Evolutionary conservation across 2,329 filamentous ascomycete genomes (phyloP), one percentile per base, ranked within the genome.

Genomic region (Xylaria sp.): DNA sequence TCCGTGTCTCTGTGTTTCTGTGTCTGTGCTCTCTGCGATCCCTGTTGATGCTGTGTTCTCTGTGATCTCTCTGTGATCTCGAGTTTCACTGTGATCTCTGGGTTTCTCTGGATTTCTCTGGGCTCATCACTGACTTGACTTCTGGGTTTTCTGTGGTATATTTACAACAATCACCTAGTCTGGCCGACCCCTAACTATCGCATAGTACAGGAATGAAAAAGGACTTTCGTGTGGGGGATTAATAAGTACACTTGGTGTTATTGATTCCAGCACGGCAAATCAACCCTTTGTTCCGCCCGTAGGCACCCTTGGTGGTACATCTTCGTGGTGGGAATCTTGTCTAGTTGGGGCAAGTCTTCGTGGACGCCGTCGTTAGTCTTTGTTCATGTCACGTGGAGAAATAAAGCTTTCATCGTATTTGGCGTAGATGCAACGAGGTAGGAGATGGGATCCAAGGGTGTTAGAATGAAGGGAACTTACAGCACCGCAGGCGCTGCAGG

Each of bases 401-500:
- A 17, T 17, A 40, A 40, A 15, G 9, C 10, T 11, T 6, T 36
- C 28, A 15, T 54, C 51, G 4, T n/a, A 7, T 40, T 6, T 10
- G 31, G 10, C 11, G 6, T 15, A 28, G 28, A 7, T 54, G 2
- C 20, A 9, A 31, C 7, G 33, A 38, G 11, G 28, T 7, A 13
- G 15, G 53, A 36, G n/a, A 20, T 9, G n/a, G 10, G 10, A 20
- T 40, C 6, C 28, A 28, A 48, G 20, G 31, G 0, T 33, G 17
- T 7, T 3, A 10, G 23, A 9, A 49, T 17, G 51, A 42, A 17
- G 31, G 26, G 40, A 40, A 82, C 87, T 75, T 82, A 89, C 87
- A 75, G 87, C 86, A 65, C 87, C 87, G 80, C 87, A 89, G 66
- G 82, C 81, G 67, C 76, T 74, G 81, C 87, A 89, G 69, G 81